Evolutionary conservation across 441 rosid species (phyloP), one percentile per base, ranked within the genome.

Genomic region (Euphorbia celastroides): DNA sequence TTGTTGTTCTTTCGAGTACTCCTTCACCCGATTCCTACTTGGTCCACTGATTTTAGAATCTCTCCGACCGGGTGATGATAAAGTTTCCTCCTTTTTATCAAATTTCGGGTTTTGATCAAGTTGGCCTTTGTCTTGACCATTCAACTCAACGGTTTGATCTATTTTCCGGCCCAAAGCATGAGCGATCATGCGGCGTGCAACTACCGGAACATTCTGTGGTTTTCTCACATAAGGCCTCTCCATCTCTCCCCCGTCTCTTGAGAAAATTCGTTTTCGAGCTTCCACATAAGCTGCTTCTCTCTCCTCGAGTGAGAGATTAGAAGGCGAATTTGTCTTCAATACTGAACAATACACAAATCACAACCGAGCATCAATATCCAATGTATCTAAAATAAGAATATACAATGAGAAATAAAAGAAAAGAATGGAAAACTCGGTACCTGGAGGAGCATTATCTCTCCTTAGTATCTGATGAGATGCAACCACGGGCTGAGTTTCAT

Each of bases 181-280:
- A 55, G 93, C 88, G 66, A 88, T 88, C 93, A 88, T 88, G 62
- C 93, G 76, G 54, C 81, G 90, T 65, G 93, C 93, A 74, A 79
- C 93, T 41, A 77, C 80, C 56, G 88, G 90, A 57, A 74, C 77
- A 44, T 44, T 71, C 22, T 76, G 70, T 57, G 84, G 85, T 78
- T 77, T 86, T 65, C 76, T 79, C 74, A 51, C 71, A 10, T 71
- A 65, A 6, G 86, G 74, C 70, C 79, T 86, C 65, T 51, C 68
- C 42, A 59, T 55, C 59, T 80, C 83, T 44, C 42, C 76, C 26
- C 9, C 76, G 66, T 80, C 84, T 54, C 34, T 30, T 26, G 88
- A 79, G 74, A 88, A 88, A 46, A 88, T 88, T 19, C 87, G 77
- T 26, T 83, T 81, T 55, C 87, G 88, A 56, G 88, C 88, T 75